Evolutionary conservation across 192 early-diverging fungal species (phyloP).

Genomic region (Umbelopsis sp.): DNA sequence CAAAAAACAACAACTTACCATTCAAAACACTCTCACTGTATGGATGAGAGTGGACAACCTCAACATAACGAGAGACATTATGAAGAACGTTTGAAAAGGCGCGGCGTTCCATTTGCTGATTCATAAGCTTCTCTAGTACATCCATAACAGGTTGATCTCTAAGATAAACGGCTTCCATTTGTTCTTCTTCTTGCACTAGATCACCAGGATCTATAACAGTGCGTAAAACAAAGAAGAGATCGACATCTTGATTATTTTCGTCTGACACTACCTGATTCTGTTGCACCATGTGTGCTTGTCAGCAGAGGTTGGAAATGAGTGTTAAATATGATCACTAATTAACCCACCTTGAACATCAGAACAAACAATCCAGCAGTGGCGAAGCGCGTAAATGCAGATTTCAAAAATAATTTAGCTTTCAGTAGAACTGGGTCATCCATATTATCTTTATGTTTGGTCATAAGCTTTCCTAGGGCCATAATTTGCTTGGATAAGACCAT

Average conservation of each 20-base stretch:
- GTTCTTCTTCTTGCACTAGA: slow-evolving; percentile 44
- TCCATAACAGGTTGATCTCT: slow-evolving; percentile 60
- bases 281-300: not conserved
- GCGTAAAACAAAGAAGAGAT: slow-evolving; percentile 55
- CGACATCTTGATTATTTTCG: slow-evolving; percentile 46
- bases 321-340: not conserved
- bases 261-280: slow-evolving; percentile 42
- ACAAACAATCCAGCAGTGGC: slow-evolving; percentile 62
- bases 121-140: slow-evolving; percentile 56
- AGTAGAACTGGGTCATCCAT: slow-evolving; percentile 46
- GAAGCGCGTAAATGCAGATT: slow-evolving; percentile 54
- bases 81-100: slow-evolving; percentile 55
- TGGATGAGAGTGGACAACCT: slow-evolving; percentile 51
- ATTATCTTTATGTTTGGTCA: slow-evolving; percentile 49
- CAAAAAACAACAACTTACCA: slow-evolving; percentile 31
- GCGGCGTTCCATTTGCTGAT: slow-evolving; percentile 48
- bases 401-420: slow-evolving; percentile 54
- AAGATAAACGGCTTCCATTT: slow-evolving; percentile 38
- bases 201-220: slow-evolving; percentile 52
- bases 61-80: slow-evolving; percentile 54
- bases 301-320: not conserved
- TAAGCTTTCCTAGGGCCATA: slow-evolving; percentile 53
- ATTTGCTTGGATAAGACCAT: slow-evolving; percentile 59
- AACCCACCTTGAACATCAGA: slow-evolving; percentile 57
- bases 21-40: slow-evolving; percentile 44